These are phyloP conservation scores for Exserohilum rostratum DNA, from an alignment of 2,329 filamentous ascomycete genomes.

Conservation along the genomic window DNA sequence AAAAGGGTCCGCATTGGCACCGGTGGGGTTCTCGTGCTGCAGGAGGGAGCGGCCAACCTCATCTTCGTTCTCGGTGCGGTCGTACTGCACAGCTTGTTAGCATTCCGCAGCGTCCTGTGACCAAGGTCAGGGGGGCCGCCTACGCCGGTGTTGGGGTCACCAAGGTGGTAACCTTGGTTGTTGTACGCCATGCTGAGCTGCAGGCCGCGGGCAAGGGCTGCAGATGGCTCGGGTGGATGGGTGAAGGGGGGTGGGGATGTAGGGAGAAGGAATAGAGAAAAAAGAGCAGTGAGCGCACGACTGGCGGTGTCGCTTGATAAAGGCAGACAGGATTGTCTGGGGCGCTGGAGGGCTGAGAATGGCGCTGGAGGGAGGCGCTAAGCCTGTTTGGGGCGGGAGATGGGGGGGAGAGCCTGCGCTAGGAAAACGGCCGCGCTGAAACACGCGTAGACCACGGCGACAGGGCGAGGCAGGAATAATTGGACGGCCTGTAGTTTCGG, in stretches of 20 bases:
- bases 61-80: conserved; percentile 51
- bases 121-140: conserved; percentile 21
- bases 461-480: conserved; percentile 10
- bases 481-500: conserved; percentile 29
- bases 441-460: conserved; percentile 14
- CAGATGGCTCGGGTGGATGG: conserved; percentile 22
- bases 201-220: conserved; percentile 31
- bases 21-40: conserved; percentile 55
- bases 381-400: conserved; percentile 8
- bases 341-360: conserved; percentile 24
- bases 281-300: conserved; percentile 26
- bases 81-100: conserved; percentile 38
- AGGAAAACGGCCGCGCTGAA: conserved; percentile 29
- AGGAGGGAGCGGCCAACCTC: conserved; percentile 58
- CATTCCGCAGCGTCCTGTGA: not conserved
- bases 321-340: conserved; percentile 28
- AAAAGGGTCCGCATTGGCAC: conserved; percentile 55
- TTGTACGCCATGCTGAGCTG: conserved; percentile 49
- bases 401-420: conserved; percentile 21
- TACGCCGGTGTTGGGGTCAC: conserved; percentile 46
- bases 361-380: conserved; percentile 18
- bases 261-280: conserved; percentile 13
- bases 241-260: conserved; percentile 20
- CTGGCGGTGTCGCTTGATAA: conserved; percentile 35
- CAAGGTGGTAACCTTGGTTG: conserved; percentile 34